phyloP scores from a whole-genome alignment of 495 filamentous ascomycete genomes.

The Xylaria bambusicola region DNA sequence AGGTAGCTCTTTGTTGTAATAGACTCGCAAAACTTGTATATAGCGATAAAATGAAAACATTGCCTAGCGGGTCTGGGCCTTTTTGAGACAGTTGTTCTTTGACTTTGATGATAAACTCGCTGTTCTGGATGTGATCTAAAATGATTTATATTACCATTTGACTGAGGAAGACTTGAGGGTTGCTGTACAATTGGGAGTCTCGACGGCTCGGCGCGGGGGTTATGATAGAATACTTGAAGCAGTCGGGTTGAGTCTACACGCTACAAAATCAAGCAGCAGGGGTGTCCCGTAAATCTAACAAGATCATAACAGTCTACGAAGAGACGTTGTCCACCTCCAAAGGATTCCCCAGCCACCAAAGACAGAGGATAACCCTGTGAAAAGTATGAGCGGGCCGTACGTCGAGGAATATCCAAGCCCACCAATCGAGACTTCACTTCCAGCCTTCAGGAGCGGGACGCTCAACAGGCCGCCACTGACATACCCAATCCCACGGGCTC shows the following conservation, averaged over 20 bases:
- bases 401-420: constrained; percentile 38
- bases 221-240: no score
- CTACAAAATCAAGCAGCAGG: no score
- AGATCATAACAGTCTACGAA: constrained; percentile 4
- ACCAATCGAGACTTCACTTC: constrained; percentile 21
- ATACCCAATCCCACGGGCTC: constrained; percentile 61
- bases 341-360: constrained; percentile 45
- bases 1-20: neutral
- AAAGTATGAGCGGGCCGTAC: constrained; percentile 46
- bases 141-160: no score
- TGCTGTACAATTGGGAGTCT: no score
- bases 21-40: neutral
- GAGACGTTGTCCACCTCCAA: constrained; percentile 29
- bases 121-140: no score
- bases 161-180: no score
- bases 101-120: no score
- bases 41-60: neutral
- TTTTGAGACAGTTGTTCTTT: neutral
- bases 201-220: no score
- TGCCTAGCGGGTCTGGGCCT: neutral
- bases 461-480: constrained; percentile 56
- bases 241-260: no score
- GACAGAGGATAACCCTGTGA: constrained; percentile 43
- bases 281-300: neutral
- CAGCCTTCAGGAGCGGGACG: constrained; percentile 45